Evolutionary conservation across 177 flowering plant species (phyloP).

Genomic region (Telopea speciosissima): DNA sequence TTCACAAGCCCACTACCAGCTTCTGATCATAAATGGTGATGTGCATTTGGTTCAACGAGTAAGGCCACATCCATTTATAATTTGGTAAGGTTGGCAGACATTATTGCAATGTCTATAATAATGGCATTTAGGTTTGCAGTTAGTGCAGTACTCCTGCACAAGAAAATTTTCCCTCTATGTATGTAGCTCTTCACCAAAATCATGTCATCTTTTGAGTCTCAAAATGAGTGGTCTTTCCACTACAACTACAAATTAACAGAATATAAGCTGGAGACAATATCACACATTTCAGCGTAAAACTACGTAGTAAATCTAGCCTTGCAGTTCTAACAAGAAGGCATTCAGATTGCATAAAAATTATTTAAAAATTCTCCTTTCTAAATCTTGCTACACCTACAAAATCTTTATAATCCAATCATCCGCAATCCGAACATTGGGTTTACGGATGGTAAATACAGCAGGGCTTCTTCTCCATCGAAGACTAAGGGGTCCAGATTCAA

Average conservation of each 20-base stretch:
- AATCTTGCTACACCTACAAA: constrained; percentile 20
- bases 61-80: too few species aligned
- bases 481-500: constrained; percentile 62
- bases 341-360: not conserved
- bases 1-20: too few species aligned
- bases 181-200: too few species aligned
- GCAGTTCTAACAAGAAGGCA: not conserved
- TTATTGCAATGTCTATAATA: too few species aligned
- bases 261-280: not conserved
- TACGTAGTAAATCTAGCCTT: not conserved
- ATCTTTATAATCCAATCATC: constrained; percentile 83
- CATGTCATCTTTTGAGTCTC: too few species aligned
- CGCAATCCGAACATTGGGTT: constrained; percentile 58
- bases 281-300: not conserved
- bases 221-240: not conserved
- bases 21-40: too few species aligned
- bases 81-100: too few species aligned
- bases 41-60: too few species aligned
- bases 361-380: not conserved
- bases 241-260: not conserved
- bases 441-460: constrained; percentile 54
- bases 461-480: constrained; percentile 32
- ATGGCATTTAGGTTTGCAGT: too few species aligned
- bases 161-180: too few species aligned
- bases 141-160: too few species aligned